Base-by-base conservation (phyloP, 768 basidiomycete species). In the Phylloporus arenicola region DNA sequence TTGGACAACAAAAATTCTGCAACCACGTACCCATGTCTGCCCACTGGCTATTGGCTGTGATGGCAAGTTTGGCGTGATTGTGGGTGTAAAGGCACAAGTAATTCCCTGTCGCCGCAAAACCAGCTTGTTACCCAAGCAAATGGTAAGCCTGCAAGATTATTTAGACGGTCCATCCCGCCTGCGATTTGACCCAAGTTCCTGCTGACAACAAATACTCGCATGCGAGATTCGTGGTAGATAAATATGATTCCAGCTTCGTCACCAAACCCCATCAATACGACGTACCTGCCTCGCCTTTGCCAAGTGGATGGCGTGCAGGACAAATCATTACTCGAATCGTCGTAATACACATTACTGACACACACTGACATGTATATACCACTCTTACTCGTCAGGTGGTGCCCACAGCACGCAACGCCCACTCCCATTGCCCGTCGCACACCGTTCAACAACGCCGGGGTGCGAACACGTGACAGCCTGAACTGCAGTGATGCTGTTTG, bases 391-490 rank as follows among this genome's bases (percentile, higher is more conserved):
- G 30, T 66, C 56, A 9, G 62, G 49, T 9, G 78, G 79, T 27
- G 84, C 88, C 90, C 90, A 92, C 11, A 92, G 68, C 12, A 87
- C 78, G 63, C 89, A 91, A 47, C 86, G 75, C 24, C 90, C 90
- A 52, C 82, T 86, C 2, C 66, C 90, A 59, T 89, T 92, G 19
- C 88, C 90, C 40, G 79, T 88, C 4, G 77, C 89, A 20, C 76
- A 84, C 24, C 90, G 78, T 59, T 87, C 88, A 3, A 88, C 74
- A 19, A 88, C 68, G 48, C 63, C 83, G 0, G 90, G 89, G 64
- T 92, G 90, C 13, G 86, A 88, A 57, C 84, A 87, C 8, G 90
- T 88, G n/a, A 92, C 90, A n/a, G 90, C 88, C 67, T 91, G 90
- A 4, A 85, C 84, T 1, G 90, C 89, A 19, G 85, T 80, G 52